Base-by-base conservation (phyloP, 202 grass and related monocot genomes). In the Musa balbisiana region DNA sequence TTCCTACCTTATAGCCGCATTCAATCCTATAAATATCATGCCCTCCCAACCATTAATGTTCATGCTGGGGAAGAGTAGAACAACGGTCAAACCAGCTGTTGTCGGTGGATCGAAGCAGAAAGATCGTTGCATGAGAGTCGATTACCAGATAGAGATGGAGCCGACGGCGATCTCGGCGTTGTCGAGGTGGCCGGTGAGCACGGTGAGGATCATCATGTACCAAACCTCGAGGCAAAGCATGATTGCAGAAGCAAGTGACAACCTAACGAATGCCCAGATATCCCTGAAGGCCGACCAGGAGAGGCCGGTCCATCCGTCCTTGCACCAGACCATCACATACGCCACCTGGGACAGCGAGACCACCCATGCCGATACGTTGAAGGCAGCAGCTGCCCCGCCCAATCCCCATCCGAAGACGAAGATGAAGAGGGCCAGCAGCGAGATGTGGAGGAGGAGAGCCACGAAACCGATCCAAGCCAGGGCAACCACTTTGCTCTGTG, bases 191-290 rank as follows among this genome's bases (percentile, higher is more conserved):
- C 93, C 93, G 0, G 93, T 97, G 65, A 97, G 90, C 51, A 97
- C 93, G 23, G 92, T 88, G 27, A 97, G 88, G 11, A 97, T 79
- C 93, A 97, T 97, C 90, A 93, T 97, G 84, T 97, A 97, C 93
- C 93, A 97, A 11, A 93, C 87, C 88, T 97, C 93, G 11, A 93
- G 88, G 84, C 93, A 97, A 2, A 97, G 88, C 93, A 97, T 97
- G n/a, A 97, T 84, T 3, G 88, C 93, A 1, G 90, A 93, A 0
- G 86, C 88, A 1, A 97, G 73, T 3, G 90, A 92, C 73, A 97
- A 73, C 80, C 80, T 89, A 10, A 91, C 84, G 79, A 97, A 97
- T 1, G 82, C 86, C 88, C 90, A 93, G 8, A 97, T 78, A 11
- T 91, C 93, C 19, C 58, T 72, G 83, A 93, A 87, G 0, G 90